Evolutionary conservation across 2,329 filamentous ascomycete genomes (phyloP).

Genomic region (Aquanectria penicillioides): DNA sequence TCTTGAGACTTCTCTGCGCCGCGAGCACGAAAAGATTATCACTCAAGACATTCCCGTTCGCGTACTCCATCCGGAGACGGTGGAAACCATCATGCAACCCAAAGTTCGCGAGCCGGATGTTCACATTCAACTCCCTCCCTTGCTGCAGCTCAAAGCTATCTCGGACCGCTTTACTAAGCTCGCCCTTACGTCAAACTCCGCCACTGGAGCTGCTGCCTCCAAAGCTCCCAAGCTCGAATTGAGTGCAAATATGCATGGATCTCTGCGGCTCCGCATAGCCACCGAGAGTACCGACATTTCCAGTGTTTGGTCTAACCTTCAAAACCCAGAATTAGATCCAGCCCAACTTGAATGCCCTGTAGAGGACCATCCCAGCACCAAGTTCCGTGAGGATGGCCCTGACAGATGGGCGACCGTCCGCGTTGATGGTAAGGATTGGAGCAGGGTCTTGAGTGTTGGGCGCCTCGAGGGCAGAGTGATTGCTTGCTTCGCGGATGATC

Average conservation of each 20-base stretch:
- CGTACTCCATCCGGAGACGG: conserved; percentile 82
- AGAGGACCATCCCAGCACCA: conserved; percentile 83
- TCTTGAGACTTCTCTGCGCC: conserved; percentile 65
- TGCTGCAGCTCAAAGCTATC: conserved; percentile 91
- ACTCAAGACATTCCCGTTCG: conserved; percentile 97
- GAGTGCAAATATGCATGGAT: conserved; percentile 94
- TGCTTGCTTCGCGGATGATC: conserved; percentile 86
- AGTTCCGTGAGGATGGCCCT: conserved; percentile 79
- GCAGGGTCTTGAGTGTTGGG: conserved; percentile 90
- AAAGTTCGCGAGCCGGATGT: conserved; percentile 91
- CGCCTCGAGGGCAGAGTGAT: conserved; percentile 90
- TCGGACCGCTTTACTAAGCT: conserved; percentile 95
- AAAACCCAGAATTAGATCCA: conserved; percentile 89
- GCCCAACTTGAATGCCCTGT: conserved; percentile 76
- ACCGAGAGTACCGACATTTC: conserved; percentile 88
- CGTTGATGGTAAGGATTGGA: conserved; percentile 95
- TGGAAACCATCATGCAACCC: conserved; percentile 95
- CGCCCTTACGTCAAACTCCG: conserved; percentile 60
- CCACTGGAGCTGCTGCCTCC: conserved; percentile 55
- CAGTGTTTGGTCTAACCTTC: conserved; percentile 85
- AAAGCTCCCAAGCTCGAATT: conserved; percentile 79
- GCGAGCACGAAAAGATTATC: conserved; percentile 89
- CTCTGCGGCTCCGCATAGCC: conserved; percentile 79
- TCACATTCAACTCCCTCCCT: conserved; percentile 87
- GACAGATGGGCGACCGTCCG: conserved; percentile 89